Evolutionary conservation across 306 rosid genomes (phyloP), one percentile per base, ranked within the genome.

Genomic region (Dalbergia oliveri): DNA sequence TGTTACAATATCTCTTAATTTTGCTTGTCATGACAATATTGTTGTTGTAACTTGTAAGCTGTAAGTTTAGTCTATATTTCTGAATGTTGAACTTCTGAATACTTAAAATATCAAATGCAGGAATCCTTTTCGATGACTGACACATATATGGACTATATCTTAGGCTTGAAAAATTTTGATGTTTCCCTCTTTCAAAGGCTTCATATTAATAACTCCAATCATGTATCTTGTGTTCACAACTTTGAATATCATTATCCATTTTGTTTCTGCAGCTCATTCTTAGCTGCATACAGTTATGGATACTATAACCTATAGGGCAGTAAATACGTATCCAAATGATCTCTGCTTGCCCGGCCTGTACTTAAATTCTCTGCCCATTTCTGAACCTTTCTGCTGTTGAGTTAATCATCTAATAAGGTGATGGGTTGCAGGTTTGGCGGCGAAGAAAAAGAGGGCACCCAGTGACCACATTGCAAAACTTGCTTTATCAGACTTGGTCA

Each of bases 401-500:
- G 45, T 39, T 79, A 75, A 72, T 86, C 21, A 57, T 67, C 56
- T 65, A 19, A 61, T 75, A 33, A 79, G 76, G 69, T 71, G 80
- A 77, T 77, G 61, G 72, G 31, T 73, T 84, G 87, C 91, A 86
- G 94, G 89, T 84, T 59, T 11, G 33, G 49, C 37, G 58, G 89
- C 66, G 78, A 88, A 92, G 93, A 94, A 88, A 84, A 91, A 50
- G 88, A 86, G 98, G 80, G 91, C 97, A 19, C 88, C 91, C 7
- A 90, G 94, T 65, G 85, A 87, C 50, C 91, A 81, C 60, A 70
- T 94, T 63, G 91, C 97, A 4, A 88, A 87, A 39, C 71, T 94
- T 76, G 66, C 90, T 82, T 86, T 88, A 80, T 72, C 94, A 16
- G 98, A 94, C 91, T 86, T 94, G 84, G 91, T 82, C 72, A 92